These are phyloP conservation scores for Anisodus acutangulus DNA, from an alignment of 257 asterid species.

Conservation along the genomic window DNA sequence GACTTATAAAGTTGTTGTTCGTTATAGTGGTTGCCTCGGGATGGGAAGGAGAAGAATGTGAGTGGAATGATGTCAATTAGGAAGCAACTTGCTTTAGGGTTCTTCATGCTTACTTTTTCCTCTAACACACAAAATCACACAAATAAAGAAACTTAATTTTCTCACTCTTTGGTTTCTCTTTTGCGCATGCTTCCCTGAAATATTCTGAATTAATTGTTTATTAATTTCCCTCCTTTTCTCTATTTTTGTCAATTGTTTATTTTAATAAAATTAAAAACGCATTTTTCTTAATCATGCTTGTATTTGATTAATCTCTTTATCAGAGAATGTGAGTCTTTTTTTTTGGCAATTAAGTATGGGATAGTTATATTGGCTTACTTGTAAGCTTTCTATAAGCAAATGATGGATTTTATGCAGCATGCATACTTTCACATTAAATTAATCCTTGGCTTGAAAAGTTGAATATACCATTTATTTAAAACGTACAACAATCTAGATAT, in stretches of 20 bases:
- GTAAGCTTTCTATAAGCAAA: constrained; percentile 27
- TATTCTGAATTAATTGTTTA: constrained; percentile 41
- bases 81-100: constrained; percentile 77
- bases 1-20: not conserved
- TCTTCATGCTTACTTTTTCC: constrained; percentile 76
- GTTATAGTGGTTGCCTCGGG: constrained; percentile 54
- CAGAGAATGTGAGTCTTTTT: not conserved
- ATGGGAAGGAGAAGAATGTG: constrained; percentile 65
- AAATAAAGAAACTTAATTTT: constrained; percentile 27
- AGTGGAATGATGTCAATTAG: constrained; percentile 63
- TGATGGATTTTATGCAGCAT: constrained; percentile 23
- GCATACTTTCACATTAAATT: not conserved
- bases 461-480: not conserved
- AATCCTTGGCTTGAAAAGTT: not conserved
- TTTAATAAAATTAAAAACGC: not conserved
- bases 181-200: constrained; percentile 72
- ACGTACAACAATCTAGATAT: no score
- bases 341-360: constrained; percentile 18
- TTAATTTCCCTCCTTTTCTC: constrained; percentile 31
- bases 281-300: constrained; percentile 39
- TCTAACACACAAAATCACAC: constrained; percentile 47
- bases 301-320: constrained; percentile 36
- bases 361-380: constrained; percentile 48
- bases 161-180: constrained; percentile 36
- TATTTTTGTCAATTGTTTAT: constrained; percentile 31